Base-by-base conservation (phyloP, 306 rosid genomes). In the Abrus precatorius region DNA sequence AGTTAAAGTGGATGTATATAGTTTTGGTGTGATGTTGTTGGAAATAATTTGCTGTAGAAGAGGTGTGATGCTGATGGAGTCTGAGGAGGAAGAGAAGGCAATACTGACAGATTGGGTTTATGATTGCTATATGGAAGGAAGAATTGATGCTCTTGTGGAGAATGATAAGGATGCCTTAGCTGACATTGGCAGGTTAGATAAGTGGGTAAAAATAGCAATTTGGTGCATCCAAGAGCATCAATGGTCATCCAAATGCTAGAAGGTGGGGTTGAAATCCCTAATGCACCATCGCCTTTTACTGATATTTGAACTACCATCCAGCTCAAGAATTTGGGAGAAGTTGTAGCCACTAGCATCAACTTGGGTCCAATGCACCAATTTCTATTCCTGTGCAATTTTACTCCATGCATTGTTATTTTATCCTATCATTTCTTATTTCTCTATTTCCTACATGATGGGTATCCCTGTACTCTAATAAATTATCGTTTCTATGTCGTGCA, bases 171-270 rank as follows among this genome's bases (percentile, higher is more conserved):
- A 84, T 36, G 90, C 85, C 1, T 50, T 84, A 30, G 71, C 20
- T 49, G 88, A 87, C 63, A n/a, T 0, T 10, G 78, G 3, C 1
- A 82, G 81, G 81, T 6, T 87, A 3, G 65, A 74, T 4, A 79
- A 41, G 8, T 87, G 86, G 88, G 74, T 84, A 2, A 82, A 59
- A 60, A 75, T 65, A 69, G 83, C 88, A 78, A 48, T 87, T 12
- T 87, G 84, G 90, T 87, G 88, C 81, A 82, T 87, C 60, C 84
- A 82, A 11, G 88, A 84, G 72, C 72, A 75, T 8, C 86, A 72
- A 84, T 36, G 44, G 88, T 82, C 28, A 7, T 82, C 69, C 88
- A 9, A 57, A 87, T 87, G 90, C 74, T 87, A 1, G 78, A 87
- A 78, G 88, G 85, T 9, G n/a, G 48, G 9, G 75, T 84, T 78